A percentile compares a stretch with the other conserved stretches of the same genome.
Conservation (phyloP, 495 filamentous ascomycete genomes). For the Neurospora cerealis region DNA sequence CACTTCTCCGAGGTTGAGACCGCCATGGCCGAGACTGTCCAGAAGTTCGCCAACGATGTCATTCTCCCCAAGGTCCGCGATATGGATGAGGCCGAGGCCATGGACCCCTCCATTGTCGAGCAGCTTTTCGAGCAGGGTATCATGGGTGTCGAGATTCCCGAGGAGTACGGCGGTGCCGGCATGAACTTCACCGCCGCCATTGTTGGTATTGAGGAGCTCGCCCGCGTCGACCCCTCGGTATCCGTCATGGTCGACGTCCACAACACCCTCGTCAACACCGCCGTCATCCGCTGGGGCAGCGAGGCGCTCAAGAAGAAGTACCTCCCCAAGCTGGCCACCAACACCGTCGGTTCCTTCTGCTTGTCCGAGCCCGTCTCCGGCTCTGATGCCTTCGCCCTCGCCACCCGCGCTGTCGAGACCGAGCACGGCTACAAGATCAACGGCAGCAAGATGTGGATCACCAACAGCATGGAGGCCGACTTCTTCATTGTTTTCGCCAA, state of each 20-base stretch:
- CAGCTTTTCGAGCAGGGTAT: conserved; percentile 94
- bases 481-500: conserved; percentile 99
- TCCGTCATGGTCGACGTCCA: conserved; percentile 92
- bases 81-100: conserved; percentile 94
- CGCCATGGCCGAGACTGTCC: conserved; percentile 79
- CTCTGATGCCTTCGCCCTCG: conserved; percentile 90
- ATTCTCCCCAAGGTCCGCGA: conserved; percentile 88
- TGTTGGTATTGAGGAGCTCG: conserved; percentile 93
- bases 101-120: conserved; percentile 83
- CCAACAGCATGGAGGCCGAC: conserved; percentile 84
- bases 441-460: conserved; percentile 99
- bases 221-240: conserved; percentile 87
- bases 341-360: conserved; percentile 92
- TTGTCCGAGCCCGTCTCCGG: conserved; percentile 89
- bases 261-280: conserved; percentile 96
- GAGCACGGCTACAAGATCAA: conserved; percentile 72
- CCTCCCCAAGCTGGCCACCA: conserved; percentile 77
- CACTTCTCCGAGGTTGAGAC: conserved; percentile 86
- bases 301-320: conserved; percentile 67
- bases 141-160: conserved; percentile 96
- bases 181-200: conserved; percentile 99
- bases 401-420: conserved; percentile 72
- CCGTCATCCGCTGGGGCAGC: conserved; percentile 76
- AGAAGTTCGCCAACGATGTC: conserved; percentile 80
- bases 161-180: conserved; percentile 90